phyloP scores from a whole-genome alignment of 2,329 filamentous ascomycete genomes.

The Neonectria faginata region DNA sequence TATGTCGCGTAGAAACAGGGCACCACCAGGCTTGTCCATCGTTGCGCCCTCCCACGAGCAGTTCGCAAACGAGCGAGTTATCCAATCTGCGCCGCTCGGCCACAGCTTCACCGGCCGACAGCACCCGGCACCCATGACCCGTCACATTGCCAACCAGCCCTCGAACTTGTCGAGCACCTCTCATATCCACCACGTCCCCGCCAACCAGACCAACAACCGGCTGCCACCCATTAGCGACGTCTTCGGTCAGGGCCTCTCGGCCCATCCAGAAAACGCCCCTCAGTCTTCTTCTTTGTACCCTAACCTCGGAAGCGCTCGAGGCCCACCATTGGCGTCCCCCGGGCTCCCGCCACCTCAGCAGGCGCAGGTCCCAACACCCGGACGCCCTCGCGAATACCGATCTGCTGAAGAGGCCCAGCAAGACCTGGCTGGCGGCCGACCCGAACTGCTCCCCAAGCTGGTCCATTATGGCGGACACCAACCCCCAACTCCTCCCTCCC shows the following conservation, averaged over 20 bases:
- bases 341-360: constrained; percentile 71
- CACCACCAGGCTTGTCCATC: constrained; percentile 91
- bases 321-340: constrained; percentile 81
- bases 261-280: constrained; percentile 67
- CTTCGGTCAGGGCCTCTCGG: constrained; percentile 82
- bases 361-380: constrained; percentile 63
- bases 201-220: constrained; percentile 89
- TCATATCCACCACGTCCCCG: constrained; percentile 91
- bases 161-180: constrained; percentile 86
- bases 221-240: constrained; percentile 95
- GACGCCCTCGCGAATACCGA: constrained; percentile 85
- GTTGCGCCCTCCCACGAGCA: constrained; percentile 93
- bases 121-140: constrained; percentile 78
- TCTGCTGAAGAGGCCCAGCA: constrained; percentile 96
- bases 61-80: constrained; percentile 93
- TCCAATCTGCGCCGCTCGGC: constrained; percentile 94
- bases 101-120: constrained; percentile 95
- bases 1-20: constrained; percentile 79
- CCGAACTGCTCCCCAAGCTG: constrained; percentile 91
- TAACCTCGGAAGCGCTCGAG: constrained; percentile 71
- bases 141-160: constrained; percentile 83
- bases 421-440: constrained; percentile 88
- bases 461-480: constrained; percentile 96
- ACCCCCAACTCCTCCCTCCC: constrained; percentile 90
- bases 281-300: constrained; percentile 63